Evolutionary conservation across 352 stramenopile genomes (phyloP).

Genomic region (Pythium scleroteichum): DNA sequence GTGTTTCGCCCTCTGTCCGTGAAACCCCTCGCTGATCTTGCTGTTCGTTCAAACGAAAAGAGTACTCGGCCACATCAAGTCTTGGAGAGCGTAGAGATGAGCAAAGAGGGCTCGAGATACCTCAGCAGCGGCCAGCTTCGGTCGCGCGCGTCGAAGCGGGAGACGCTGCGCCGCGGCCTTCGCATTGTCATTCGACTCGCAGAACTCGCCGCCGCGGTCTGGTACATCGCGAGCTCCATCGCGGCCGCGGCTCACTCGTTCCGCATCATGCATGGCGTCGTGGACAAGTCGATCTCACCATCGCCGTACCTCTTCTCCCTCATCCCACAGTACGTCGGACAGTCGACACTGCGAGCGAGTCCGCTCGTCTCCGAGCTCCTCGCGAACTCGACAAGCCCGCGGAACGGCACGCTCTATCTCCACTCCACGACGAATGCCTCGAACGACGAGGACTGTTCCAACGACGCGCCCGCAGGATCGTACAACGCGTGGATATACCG

Average conservation of each 20-base stretch:
- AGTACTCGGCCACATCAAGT: too few relatives aligned
- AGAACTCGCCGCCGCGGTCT: not conserved
- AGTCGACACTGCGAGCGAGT: conserved; percentile 32
- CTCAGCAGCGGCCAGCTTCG: too few relatives aligned
- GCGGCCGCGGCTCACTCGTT: not conserved
- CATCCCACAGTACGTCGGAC: conserved; percentile 3
- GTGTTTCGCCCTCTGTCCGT: too few relatives aligned
- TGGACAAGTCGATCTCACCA: not conserved
- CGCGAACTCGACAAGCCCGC: conserved; percentile 13
- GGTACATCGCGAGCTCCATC: not conserved
- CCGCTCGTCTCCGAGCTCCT: conserved; percentile 31
- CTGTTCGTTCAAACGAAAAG: too few relatives aligned
- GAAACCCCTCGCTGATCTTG: too few relatives aligned
- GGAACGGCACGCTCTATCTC: conserved; percentile 21
- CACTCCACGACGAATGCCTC: conserved; percentile 27
- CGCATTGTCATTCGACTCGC: too few relatives aligned
- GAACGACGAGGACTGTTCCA: conserved; percentile 20
- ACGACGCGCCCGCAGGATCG: conserved; percentile 9
- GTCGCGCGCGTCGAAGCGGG: too few relatives aligned
- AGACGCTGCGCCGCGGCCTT: too few relatives aligned
- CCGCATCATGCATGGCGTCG: not conserved
- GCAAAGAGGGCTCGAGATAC: too few relatives aligned
- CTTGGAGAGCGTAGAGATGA: too few relatives aligned
- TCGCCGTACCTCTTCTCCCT: not conserved
- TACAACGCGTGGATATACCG: conserved; percentile 32